These are phyloP conservation scores for Macrophomina tecta DNA, from an alignment of 2,329 filamentous ascomycete species.

Conservation along the genomic window DNA sequence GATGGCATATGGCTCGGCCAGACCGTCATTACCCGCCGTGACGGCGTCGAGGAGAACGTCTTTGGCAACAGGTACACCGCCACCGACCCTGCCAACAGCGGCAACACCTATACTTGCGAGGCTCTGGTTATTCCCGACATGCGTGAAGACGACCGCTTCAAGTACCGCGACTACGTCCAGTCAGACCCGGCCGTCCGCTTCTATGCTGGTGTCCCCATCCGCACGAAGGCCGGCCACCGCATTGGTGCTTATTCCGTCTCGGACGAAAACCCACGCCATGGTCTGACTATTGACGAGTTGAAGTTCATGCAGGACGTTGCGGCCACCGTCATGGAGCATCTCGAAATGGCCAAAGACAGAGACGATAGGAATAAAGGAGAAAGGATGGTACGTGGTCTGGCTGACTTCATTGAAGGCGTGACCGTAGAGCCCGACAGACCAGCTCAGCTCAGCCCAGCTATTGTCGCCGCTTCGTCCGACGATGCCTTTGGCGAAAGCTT, in stretches of 20 bases:
- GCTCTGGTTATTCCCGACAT: slow-evolving; percentile 40
- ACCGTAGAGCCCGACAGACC: slow-evolving; percentile 30
- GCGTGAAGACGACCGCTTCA: slow-evolving; percentile 46
- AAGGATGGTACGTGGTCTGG: slow-evolving; percentile 40
- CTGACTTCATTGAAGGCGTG: slow-evolving; percentile 35
- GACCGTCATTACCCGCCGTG: slow-evolving; percentile 38
- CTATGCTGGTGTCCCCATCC: slow-evolving; percentile 67
- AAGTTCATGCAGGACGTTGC: slow-evolving; percentile 63
- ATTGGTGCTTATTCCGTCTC: slow-evolving; percentile 68
- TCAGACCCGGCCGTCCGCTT: slow-evolving; percentile 45
- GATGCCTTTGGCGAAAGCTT: slow-evolving; percentile 7
- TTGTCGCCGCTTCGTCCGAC: not conserved
- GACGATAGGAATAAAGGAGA: slow-evolving; percentile 37
- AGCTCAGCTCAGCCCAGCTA: slow-evolving; percentile 22
- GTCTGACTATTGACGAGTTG: slow-evolving; percentile 55
- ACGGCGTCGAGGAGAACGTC: slow-evolving; percentile 31
- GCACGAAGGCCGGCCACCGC: slow-evolving; percentile 61
- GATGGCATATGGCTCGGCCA: slow-evolving; percentile 39
- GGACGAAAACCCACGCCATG: slow-evolving; percentile 62
- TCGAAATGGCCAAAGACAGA: slow-evolving; percentile 31
- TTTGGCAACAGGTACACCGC: slow-evolving; percentile 23
- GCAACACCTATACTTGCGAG: slow-evolving; percentile 20
- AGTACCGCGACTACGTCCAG: slow-evolving; percentile 40
- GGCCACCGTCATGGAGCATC: slow-evolving; percentile 45
- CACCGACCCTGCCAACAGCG: not conserved